Conservation (phyloP, 352 stramenopile genomes). For the Discostella stelligera region DNA sequence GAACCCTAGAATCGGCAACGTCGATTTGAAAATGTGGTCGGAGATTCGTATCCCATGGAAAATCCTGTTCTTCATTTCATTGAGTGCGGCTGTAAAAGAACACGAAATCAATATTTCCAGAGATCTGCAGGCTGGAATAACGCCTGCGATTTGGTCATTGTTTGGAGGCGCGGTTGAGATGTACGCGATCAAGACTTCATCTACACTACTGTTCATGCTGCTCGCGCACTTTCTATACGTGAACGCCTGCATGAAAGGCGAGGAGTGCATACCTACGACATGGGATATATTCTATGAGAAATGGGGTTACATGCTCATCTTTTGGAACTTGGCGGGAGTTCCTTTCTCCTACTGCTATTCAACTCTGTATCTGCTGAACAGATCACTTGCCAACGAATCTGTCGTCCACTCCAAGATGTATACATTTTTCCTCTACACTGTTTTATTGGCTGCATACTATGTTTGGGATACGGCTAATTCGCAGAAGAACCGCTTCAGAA, state of each 20-base stretch:
- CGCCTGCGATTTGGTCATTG: slow-evolving; percentile 29
- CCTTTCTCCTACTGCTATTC: slow-evolving; percentile 64
- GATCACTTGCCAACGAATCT: slow-evolving; percentile 29
- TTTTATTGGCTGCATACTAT: slow-evolving; percentile 54
- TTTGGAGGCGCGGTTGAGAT: slow-evolving; percentile 38
- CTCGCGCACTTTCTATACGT: slow-evolving; percentile 60
- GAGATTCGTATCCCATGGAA: slow-evolving; percentile 65
- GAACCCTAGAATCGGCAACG: slow-evolving; percentile 79
- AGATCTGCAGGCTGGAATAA: slow-evolving; percentile 20
- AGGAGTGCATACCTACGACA: slow-evolving; percentile 66
- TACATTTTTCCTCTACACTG: slow-evolving; percentile 36
- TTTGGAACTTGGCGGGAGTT: slow-evolving; percentile 69
- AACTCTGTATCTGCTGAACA: slow-evolving; percentile 40
- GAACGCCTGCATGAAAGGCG: slow-evolving; percentile 69
- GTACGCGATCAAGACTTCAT: slow-evolving; percentile 34
- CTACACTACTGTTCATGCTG: slow-evolving; percentile 57
- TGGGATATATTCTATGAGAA: slow-evolving; percentile 76
- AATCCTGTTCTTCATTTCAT: slow-evolving; percentile 54
- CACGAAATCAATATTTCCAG: slow-evolving; percentile 41
- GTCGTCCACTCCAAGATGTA: slow-evolving; percentile 21
- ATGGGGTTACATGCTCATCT: slow-evolving; percentile 72
- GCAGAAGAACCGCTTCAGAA: slow-evolving; percentile 69
- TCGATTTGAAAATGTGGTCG: slow-evolving; percentile 69
- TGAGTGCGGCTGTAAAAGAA: slow-evolving; percentile 53
- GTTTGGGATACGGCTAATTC: slow-evolving; percentile 70